Percentiles rank a stretch among this genome's conserved stretches.
These are phyloP conservation scores for Calocybe indica DNA, from an alignment of 768 basidiomycete species.

Conservation along the genomic window DNA sequence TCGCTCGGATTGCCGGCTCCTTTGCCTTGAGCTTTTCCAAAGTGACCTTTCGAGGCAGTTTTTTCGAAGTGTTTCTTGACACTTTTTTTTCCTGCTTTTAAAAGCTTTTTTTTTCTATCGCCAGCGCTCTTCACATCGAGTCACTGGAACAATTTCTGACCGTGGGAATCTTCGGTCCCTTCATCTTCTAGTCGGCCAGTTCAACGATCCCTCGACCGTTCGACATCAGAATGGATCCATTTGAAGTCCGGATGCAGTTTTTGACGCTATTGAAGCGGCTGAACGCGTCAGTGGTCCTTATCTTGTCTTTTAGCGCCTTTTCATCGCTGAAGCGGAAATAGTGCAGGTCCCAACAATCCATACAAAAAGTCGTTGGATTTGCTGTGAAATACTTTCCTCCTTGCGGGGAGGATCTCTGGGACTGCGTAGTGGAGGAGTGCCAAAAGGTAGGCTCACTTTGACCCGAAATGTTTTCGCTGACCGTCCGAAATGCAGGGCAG, in stretches of 20 bases:
- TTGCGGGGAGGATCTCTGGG: constrained; percentile 92
- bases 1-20: constrained; percentile 29
- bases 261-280: constrained; percentile 53
- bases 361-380: constrained; percentile 81
- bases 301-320: background rate
- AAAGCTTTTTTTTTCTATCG: constrained; percentile 5
- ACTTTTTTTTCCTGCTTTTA: background rate
- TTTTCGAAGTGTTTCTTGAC: constrained; percentile 12
- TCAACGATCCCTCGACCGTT: too few species aligned
- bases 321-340: constrained; percentile 17
- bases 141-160: constrained; percentile 4
- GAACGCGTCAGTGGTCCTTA: constrained; percentile 47
- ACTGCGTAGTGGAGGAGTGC: constrained; percentile 87
- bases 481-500: constrained; percentile 49
- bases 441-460: constrained; percentile 54
- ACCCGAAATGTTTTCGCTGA: background rate
- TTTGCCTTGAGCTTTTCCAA: constrained; percentile 47
- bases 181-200: too few species aligned
- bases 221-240: constrained; percentile 45
- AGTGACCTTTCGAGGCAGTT: constrained; percentile 29
- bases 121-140: background rate
- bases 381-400: constrained; percentile 79
- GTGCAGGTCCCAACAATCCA: constrained; percentile 75
- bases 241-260: constrained; percentile 74
- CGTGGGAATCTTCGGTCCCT: constrained; percentile 4